phyloP scores from a whole-genome alignment of 2,329 filamentous ascomycete species.

The Mollisiaceae sp. region DNA sequence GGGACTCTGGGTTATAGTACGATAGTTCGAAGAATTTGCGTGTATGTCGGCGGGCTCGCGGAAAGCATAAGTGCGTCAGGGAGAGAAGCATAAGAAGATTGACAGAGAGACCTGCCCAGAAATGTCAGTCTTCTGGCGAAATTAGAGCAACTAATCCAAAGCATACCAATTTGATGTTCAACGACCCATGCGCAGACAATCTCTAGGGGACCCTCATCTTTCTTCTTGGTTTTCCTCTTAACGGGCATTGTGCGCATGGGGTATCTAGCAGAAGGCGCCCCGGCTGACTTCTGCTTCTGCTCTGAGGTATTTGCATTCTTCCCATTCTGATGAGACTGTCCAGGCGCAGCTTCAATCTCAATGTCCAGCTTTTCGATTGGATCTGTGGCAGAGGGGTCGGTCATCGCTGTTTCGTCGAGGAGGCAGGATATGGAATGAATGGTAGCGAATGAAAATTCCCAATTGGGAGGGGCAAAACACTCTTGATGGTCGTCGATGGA shows the following conservation, averaged over 20 bases:
- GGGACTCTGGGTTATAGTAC: slow-evolving; percentile 74
- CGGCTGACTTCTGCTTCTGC: slow-evolving; percentile 23
- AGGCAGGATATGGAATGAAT: neutral
- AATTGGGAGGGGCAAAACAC: slow-evolving; percentile 24
- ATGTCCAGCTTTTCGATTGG: slow-evolving; percentile 26
- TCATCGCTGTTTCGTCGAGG: slow-evolving; percentile 28
- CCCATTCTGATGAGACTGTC: slow-evolving; percentile 32
- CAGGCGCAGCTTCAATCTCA: slow-evolving; percentile 26
- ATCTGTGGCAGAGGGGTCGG: slow-evolving; percentile 21
- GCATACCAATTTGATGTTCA: slow-evolving; percentile 79
- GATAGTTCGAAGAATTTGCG: slow-evolving; percentile 86
- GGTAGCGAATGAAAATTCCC: slow-evolving; percentile 27
- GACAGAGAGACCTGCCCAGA: slow-evolving; percentile 72
- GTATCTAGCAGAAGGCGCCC: slow-evolving; percentile 17
- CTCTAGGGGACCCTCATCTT: slow-evolving; percentile 65
- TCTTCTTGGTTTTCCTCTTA: slow-evolving; percentile 60
- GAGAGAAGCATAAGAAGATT: slow-evolving; percentile 84
- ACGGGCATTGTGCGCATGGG: slow-evolving; percentile 27
- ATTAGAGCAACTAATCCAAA: neutral
- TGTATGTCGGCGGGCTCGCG: slow-evolving; percentile 78
- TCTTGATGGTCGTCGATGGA: slow-evolving; percentile 24
- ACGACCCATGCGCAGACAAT: slow-evolving; percentile 72
- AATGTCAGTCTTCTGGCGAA: slow-evolving; percentile 19
- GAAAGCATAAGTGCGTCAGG: slow-evolving; percentile 82
- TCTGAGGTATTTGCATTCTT: slow-evolving; percentile 25